Evolutionary conservation across 768 basidiomycete genomes (phyloP), one percentile per base, ranked within the genome.

Genomic region (Sarcodon aspratus): DNA sequence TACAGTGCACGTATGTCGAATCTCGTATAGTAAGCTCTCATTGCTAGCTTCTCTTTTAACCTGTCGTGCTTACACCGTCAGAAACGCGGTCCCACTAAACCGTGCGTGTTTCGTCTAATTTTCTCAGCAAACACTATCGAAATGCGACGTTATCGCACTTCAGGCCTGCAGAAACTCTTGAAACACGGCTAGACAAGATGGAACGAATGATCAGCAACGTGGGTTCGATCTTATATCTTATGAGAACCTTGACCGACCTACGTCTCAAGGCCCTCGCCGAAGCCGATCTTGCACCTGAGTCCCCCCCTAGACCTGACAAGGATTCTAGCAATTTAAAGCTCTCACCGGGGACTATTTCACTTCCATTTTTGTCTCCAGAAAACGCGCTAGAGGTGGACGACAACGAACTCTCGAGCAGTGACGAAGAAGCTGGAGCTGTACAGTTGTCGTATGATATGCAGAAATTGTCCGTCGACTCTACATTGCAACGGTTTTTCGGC

Each of bases 131-230:
- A 13, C 6, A 13, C 9, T 9, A 42, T 40, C 27, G 7, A 42
- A 42, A 42, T 42, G 6, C 40, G 13, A 42, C 13, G 7, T 27
- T 5, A 11, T n/a, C 8, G 17, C 13, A 6, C 13, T n/a, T 27
- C 21, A 42, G 40, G 9, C 13, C 40, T 34, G 38, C 49, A 15
- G 50, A 53, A 43, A 53, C 18, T 17, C 35, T 53, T 34, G 52
- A 53, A 31, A 46, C 13, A 32, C 49, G 52, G 8, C 44, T 53
- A 35, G 33, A 36, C 27, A 53, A 53, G 33, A 53, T 53, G 52
- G 52, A 53, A 33, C 11, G 33, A 1, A 33, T 53, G 18, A 27
- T 53, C 9, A 37, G 42, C 32, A 53, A 50, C 48, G 52, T 53
- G 12, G 15, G 52, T 36, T 8, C 31, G 7, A 17, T 33, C 18